phyloP scores from a whole-genome alignment of 2,329 filamentous ascomycete genomes.

The Elsinoe ampelina region DNA sequence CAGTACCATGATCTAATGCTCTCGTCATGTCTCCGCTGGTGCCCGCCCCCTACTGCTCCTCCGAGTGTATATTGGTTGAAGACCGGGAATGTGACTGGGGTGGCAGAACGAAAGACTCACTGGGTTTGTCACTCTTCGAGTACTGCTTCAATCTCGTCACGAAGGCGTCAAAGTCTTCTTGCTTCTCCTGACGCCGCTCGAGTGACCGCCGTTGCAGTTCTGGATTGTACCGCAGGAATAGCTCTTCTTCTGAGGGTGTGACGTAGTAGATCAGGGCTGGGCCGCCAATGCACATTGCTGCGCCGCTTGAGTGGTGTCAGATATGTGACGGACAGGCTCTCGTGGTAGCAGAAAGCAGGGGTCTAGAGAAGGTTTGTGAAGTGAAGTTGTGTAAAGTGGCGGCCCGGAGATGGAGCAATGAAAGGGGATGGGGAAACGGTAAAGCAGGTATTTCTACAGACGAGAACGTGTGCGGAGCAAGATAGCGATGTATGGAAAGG shows the following conservation, averaged over 20 bases:
- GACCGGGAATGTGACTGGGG: not conserved
- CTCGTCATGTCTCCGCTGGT: too few relatives aligned
- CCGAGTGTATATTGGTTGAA: not conserved
- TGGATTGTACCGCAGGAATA: conserved; percentile 84
- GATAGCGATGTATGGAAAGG: not conserved
- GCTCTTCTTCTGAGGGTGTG: conserved; percentile 78
- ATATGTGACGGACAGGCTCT: not conserved
- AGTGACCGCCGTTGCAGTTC: conserved; percentile 83
- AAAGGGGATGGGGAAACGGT: not conserved
- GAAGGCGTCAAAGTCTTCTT: conserved; percentile 85
- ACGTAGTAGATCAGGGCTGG: conserved; percentile 75
- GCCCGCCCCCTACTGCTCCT: too few relatives aligned
- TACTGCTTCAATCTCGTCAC: conserved; percentile 76
- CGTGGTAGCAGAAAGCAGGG: too few relatives aligned
- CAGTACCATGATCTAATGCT: not conserved
- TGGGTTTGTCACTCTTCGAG: conserved; percentile 83
- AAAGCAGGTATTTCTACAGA: not conserved
- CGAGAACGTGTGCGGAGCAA: not conserved
- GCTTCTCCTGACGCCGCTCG: conserved; percentile 63
- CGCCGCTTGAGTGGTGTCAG: conserved; percentile 47
- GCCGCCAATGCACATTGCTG: conserved; percentile 66
- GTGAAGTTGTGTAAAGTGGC: too few relatives aligned
- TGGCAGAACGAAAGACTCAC: conserved; percentile 41
- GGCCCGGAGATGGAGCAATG: not conserved
- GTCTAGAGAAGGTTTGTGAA: too few relatives aligned